Conservation (phyloP, 2,329 filamentous ascomycete species). For the Monosporascus ibericus region DNA sequence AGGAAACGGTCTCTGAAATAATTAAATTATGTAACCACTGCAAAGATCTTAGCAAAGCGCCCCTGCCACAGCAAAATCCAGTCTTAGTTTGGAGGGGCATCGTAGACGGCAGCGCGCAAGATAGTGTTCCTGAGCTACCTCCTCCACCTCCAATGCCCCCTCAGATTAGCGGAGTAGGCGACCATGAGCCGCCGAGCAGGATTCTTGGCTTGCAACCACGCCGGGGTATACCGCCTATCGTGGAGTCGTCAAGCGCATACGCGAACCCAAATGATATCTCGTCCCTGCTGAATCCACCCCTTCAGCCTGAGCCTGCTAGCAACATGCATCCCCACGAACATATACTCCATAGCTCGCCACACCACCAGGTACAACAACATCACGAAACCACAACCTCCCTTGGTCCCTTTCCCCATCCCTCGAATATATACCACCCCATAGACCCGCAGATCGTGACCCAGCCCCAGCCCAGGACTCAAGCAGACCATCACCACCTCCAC, state of each 20-base stretch:
- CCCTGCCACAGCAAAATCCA: slow-evolving; percentile 16
- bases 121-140: slow-evolving; percentile 1
- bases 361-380: slow-evolving; percentile 10
- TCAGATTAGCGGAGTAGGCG: neutral
- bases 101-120: slow-evolving; percentile 10
- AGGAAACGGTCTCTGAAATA: slow-evolving; percentile 91
- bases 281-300: slow-evolving; percentile 31
- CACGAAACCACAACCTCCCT: slow-evolving; percentile 15
- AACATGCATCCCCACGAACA: slow-evolving; percentile 29
- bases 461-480: slow-evolving; percentile 20
- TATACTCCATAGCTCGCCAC: slow-evolving; percentile 22
- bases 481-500: slow-evolving; percentile 21
- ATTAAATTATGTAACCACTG: slow-evolving; percentile 89
- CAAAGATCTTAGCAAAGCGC: slow-evolving; percentile 67
- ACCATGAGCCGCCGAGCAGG: slow-evolving; percentile 5
- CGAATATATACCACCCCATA: slow-evolving; percentile 46
- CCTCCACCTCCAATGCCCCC: slow-evolving; percentile 11
- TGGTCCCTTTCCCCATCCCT: slow-evolving; percentile 23
- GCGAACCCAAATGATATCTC: slow-evolving; percentile 44
- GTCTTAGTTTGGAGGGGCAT: slow-evolving; percentile 10
- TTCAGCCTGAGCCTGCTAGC: slow-evolving; percentile 10
- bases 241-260: slow-evolving; percentile 33
- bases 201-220: slow-evolving; percentile 16
- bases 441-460: slow-evolving; percentile 54
- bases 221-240: slow-evolving; percentile 21